These are phyloP conservation scores for Neurospora sp. DNA, from an alignment of 495 filamentous ascomycete species.

Conservation along the genomic window DNA sequence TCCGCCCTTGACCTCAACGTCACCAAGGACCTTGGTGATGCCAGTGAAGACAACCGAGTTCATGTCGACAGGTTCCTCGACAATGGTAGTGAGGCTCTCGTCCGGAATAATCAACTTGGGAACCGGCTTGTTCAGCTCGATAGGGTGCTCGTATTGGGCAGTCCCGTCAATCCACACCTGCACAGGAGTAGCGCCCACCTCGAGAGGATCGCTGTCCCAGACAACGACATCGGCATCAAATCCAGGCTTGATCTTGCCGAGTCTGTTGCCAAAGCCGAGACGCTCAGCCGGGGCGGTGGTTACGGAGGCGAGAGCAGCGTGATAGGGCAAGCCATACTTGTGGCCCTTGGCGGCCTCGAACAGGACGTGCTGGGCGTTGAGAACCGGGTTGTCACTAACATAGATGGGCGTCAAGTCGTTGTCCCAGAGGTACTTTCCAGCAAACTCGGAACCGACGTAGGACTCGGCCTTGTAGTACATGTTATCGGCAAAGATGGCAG, in stretches of 20 bases:
- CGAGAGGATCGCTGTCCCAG: constrained; percentile 56
- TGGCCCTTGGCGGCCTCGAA: constrained; percentile 53
- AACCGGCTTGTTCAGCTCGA: constrained; percentile 30
- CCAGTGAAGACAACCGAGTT: constrained; percentile 39
- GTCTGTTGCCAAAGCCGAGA: constrained; percentile 45
- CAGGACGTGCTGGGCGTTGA: constrained; percentile 40
- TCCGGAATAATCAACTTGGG: constrained; percentile 15
- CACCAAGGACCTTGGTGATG: constrained; percentile 31
- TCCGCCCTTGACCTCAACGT: neutral
- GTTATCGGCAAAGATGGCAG: constrained; percentile 48
- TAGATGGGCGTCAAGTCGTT: constrained; percentile 44
- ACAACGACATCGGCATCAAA: constrained; percentile 58
- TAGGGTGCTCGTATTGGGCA: constrained; percentile 34
- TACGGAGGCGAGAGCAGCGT: constrained; percentile 49
- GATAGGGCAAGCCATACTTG: constrained; percentile 49
- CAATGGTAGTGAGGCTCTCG: constrained; percentile 16
- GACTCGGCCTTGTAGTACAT: constrained; percentile 57
- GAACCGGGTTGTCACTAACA: constrained; percentile 39
- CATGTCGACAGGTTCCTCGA: constrained; percentile 23
- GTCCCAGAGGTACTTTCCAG: constrained; percentile 50
- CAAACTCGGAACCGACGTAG: constrained; percentile 47
- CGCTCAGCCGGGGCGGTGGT: constrained; percentile 51
- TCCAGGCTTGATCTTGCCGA: constrained; percentile 51
- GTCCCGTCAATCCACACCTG: constrained; percentile 59
- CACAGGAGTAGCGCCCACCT: constrained; percentile 47